Evolutionary conservation across 305 asterid species (phyloP), one percentile per base, ranked within the genome.

Genomic region (Galium porrigens): DNA sequence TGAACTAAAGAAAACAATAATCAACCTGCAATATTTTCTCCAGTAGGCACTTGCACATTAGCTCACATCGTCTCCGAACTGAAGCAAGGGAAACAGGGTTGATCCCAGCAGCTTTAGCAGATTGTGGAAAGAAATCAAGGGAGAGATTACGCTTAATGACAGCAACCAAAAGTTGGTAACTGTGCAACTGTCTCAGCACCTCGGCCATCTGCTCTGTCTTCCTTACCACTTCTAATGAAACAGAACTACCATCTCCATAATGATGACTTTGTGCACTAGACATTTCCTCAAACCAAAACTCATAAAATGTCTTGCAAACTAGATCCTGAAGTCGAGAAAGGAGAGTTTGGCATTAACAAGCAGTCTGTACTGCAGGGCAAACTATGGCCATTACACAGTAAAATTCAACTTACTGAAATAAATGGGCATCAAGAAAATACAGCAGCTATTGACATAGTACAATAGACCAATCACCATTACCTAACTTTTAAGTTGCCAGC

Each of bases 281-380:
- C 72, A 89, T 84, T 77, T 89, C 99, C 83, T 94, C 99, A 80
- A 94, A 94, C 99, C 99, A 94, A 75, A 94, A 94, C 83, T 94
- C 97, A 74, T 84, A 89, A 82, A 94, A 90, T 61, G 99, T 87
- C 90, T 84, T 94, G 89, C 97, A 94, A 72, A 94, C 99, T 64
- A 94, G 86, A 72, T 94, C 99, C 99, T 94, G 85, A 61, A 72
- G 34, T 52, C 70, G 61, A 70, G 61, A 49, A 72, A 65, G 57
- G 29, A 75, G 65, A 65, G 56, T 48, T 25, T 32, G 25, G 25
- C 54, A 60, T 51, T 34, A 60, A n/a, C 22, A 51, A 51, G 48
- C 49, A 54, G 55, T 63, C 39, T 49, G 46, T 46, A n/a, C 5
- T 34, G 39, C 7, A 34, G 7, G 18, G 15, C 3, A 51, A 53